Conservation (phyloP, 345 rosid genomes). For the Corchorus capsularis region DNA sequence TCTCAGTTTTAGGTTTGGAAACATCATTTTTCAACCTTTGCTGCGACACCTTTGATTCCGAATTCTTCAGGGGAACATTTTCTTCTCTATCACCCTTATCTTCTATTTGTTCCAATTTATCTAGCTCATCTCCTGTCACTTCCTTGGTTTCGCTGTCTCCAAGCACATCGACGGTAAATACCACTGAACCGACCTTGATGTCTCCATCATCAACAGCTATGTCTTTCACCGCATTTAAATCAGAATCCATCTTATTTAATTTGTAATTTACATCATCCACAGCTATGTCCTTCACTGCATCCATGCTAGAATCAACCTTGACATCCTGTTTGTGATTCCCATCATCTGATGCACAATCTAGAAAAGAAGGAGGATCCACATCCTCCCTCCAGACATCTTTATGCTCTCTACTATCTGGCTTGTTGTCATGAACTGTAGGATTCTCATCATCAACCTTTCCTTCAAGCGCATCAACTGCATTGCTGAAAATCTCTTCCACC, state of each 20-base stretch:
- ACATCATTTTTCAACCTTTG: constrained; percentile 36
- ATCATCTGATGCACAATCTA: constrained; percentile 77
- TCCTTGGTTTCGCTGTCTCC: constrained; percentile 39
- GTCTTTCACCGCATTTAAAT: constrained; percentile 71
- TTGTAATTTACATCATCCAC: constrained; percentile 90
- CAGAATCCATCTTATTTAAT: constrained; percentile 52
- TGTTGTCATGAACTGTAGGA: constrained; percentile 35
- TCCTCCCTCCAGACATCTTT: constrained; percentile 74
- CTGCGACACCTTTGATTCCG: constrained; percentile 41
- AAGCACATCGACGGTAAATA: constrained; percentile 35
- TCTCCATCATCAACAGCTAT: constrained; percentile 80
- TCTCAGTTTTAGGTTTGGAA: constrained; percentile 55
- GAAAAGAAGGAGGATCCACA: constrained; percentile 62
- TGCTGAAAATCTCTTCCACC: constrained; percentile 95
- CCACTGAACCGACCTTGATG: constrained; percentile 33
- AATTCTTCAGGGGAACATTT: constrained; percentile 30
- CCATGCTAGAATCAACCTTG: constrained; percentile 47
- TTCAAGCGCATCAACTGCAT: constrained; percentile 61
- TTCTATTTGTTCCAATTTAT: constrained; percentile 42
- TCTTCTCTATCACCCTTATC: constrained; percentile 47
- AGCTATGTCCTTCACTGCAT: constrained; percentile 85
- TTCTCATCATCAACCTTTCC: constrained; percentile 49
- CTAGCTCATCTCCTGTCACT: constrained; percentile 39
- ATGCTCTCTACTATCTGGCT: constrained; percentile 40
- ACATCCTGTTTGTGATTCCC: constrained; percentile 50